Base-by-base conservation (phyloP, 1,284 basidiomycete genomes). In the Puccinia horiana region DNA sequence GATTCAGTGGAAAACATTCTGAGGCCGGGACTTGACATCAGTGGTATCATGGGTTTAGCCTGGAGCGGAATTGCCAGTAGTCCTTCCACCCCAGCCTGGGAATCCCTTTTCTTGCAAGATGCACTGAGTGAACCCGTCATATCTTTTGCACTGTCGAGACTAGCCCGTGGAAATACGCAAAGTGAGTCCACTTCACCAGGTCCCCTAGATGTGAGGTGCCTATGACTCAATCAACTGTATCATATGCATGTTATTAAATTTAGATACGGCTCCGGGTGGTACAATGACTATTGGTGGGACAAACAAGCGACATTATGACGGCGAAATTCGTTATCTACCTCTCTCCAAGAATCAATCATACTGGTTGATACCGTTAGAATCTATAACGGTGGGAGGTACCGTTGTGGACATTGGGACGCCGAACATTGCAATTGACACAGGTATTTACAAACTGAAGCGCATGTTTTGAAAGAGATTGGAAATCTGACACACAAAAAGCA, bases 201-300 rank as follows among this genome's bases (percentile, higher is more conserved):
- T 52, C 5, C n/a, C 11, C 44, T 26, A 9, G n/a, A n/a, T 23
- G 11, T 42, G 40, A 40, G 32, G 29, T 61, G 18, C 35, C 11
- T 4, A 69, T 69, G 18, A 69, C 42, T 42, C 23, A 61, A 63
- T 40, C 37, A 2, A 44, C 35, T 61, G 35, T 29, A 49, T 73
- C 23, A 8, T 52, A n/a, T 54, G 52, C 52, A 54, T 40, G 32
- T 52, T 3, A 52, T 54, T 40, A 3, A 42, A 58, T 69, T 12
- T 69, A 82, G 81, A 6, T n/a, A 69, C 52, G n/a, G 73, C 32
- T 8, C 81, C 81, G 18, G 81, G 81, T n/a, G 81, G 81, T n/a
- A 69, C 47, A 32, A 76, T 82, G 73, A 82, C 81, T 37, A 37
- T 82, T 37, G 81, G 81, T n/a, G 81, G 81, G 32, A 82, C 81